Base-by-base conservation (phyloP, 2,329 filamentous ascomycete species). In the Dactylellina parvicollis region DNA sequence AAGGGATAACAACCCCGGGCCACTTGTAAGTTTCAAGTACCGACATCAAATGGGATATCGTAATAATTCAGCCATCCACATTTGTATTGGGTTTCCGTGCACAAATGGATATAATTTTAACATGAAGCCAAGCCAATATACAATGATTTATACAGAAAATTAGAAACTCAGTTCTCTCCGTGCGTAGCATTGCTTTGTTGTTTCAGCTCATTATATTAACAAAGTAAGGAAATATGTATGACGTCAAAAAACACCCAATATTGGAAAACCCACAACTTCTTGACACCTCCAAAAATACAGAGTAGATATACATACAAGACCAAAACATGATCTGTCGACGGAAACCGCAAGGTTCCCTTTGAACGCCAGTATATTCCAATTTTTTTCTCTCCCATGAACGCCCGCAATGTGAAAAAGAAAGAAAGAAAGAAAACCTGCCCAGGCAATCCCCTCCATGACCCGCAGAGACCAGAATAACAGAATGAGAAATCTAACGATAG, bases 381-480 rank as follows among this genome's bases (percentile, higher is more conserved):
- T 71, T n/a, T n/a, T n/a, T 71, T 71, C 56, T 52, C 59, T 56
- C 20, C 57, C 57, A 42, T 20, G 50, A 64, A 71, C 66, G 57
- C 66, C 66, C 38, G 57, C 66, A 64, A 57, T 64, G 44, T 71
- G 16, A 44, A 40, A 50, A 54, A 30, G 24, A 36, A 47, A 47
- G 12, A 50, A 54, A 30, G 24, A 36, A 47, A 47, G 12, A 57
- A 9, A 46, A 9, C 30, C 22, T 24, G 7, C 26, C 8, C 36
- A 47, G 42, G 10, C 36, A 40, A 54, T 49, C 28, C 64, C 52
- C 54, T 56, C 65, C 65, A 70, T 70, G 46, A 55, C 55, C 55
- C 20, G 65, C 40, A 61, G 55, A 70, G 65, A 40, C 40, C 30
- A 34, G 8, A 22, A 54, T 61, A 24, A 47, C n/a, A 12, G 26